phyloP scores from a whole-genome alignment of 2,329 filamentous ascomycete species.

The Aspergillus puulaauensis region DNA sequence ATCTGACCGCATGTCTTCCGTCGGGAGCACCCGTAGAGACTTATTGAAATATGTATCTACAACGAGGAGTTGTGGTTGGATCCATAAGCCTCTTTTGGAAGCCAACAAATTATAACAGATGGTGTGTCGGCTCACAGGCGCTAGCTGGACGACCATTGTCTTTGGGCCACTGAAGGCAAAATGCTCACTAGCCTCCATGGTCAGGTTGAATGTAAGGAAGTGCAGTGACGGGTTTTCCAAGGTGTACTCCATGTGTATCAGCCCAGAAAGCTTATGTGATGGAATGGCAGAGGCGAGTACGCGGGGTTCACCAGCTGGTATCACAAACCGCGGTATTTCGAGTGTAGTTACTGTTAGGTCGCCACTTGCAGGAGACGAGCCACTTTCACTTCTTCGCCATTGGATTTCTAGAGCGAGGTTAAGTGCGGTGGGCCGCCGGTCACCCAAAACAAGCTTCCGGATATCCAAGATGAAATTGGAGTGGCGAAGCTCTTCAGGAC shows the following conservation, averaged over 20 bases:
- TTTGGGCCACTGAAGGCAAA: constrained; percentile 94
- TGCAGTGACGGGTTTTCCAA: constrained; percentile 95
- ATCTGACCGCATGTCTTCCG: constrained; percentile 63
- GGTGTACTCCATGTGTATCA: constrained; percentile 60
- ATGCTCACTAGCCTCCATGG: constrained; percentile 87
- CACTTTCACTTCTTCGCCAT: constrained; percentile 64
- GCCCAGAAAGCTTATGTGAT: constrained; percentile 32
- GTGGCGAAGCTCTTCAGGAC: constrained; percentile 68
- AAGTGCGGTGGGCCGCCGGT: constrained; percentile 71
- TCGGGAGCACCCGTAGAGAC: constrained; percentile 75
- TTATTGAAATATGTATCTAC: constrained; percentile 94
- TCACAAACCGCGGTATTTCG: constrained; percentile 73
- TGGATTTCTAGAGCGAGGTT: constrained; percentile 73
- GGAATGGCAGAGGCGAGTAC: constrained; percentile 60
- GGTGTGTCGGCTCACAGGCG: constrained; percentile 74
- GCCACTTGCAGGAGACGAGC: constrained; percentile 25
- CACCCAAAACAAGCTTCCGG: constrained; percentile 77
- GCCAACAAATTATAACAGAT: constrained; percentile 76
- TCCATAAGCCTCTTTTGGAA: constrained; percentile 62
- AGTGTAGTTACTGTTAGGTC: constrained; percentile 65
- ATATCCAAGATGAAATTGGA: constrained; percentile 71
- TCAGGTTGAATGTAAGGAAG: constrained; percentile 87
- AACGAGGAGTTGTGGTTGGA: constrained; percentile 72
- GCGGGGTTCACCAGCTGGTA: constrained; percentile 81
- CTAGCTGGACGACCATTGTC: constrained; percentile 72